Conservation (phyloP, 1,284 basidiomycete species). For the Trichosporon faecale region DNA sequence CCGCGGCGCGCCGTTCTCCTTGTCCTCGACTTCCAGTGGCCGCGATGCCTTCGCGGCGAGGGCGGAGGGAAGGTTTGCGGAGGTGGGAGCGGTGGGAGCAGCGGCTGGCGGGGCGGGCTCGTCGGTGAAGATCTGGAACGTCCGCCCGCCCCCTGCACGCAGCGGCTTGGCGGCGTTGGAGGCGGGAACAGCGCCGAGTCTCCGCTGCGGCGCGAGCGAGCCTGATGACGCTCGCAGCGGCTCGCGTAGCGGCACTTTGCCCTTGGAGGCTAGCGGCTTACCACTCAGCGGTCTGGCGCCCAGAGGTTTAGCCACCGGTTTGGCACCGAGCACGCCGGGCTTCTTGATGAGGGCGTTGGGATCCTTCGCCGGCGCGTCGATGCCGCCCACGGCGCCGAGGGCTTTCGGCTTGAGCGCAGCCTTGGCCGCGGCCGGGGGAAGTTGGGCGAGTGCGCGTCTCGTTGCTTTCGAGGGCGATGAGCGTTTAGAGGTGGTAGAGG, state of each 20-base stretch:
- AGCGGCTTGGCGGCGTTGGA: not conserved
- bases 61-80: no score
- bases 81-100: not conserved
- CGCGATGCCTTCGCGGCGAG: not conserved
- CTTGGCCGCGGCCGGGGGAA: not conserved
- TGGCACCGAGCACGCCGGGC: not conserved
- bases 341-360: not conserved
- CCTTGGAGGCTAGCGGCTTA: not conserved
- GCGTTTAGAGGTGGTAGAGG: not conserved
- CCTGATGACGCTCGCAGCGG: not conserved
- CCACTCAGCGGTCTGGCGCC: not conserved
- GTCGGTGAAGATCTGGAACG: conserved; percentile 16
- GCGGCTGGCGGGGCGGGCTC: not conserved
- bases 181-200: not conserved
- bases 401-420: not conserved
- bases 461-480: not conserved
- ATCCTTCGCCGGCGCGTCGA: not conserved
- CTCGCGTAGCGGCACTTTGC: not conserved
- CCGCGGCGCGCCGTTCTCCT: conserved; percentile 31
- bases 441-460: not conserved
- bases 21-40: conserved; percentile 20
- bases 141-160: not conserved
- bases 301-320: not conserved
- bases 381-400: not conserved
- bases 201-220: not conserved